Conservation (phyloP, 2,329 filamentous ascomycete species). For the Penicillium sp. region DNA sequence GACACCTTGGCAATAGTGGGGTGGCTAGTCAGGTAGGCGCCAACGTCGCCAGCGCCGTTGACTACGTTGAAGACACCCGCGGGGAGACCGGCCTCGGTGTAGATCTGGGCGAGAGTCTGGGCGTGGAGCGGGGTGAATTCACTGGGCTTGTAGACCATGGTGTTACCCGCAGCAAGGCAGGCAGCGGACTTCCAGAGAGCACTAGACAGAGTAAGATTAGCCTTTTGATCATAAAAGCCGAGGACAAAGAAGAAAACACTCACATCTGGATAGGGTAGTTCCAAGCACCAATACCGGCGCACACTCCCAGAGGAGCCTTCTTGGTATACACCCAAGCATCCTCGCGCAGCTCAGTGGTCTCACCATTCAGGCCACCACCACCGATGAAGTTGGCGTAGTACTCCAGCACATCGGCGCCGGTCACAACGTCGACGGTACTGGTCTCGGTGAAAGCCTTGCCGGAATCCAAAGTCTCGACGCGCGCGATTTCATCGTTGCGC, state of each 20-base stretch:
- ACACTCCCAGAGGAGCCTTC: constrained; percentile 79
- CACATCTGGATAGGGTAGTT: constrained; percentile 87
- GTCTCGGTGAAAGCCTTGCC: constrained; percentile 86
- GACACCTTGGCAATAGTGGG: constrained; percentile 76
- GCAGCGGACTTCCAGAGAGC: constrained; percentile 87
- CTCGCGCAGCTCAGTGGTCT: constrained; percentile 69
- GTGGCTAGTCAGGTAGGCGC: constrained; percentile 71
- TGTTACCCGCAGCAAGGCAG: constrained; percentile 81
- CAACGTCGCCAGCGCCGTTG: constrained; percentile 75
- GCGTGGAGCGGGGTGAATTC: constrained; percentile 85
- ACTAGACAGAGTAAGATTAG: constrained; percentile 25
- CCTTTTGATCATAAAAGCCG: not conserved
- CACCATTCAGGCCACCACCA: constrained; percentile 74
- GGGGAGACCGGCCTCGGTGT: constrained; percentile 74
- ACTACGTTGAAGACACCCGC: constrained; percentile 84
- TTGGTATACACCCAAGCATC: constrained; percentile 81
- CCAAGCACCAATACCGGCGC: constrained; percentile 85
- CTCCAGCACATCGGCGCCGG: constrained; percentile 80
- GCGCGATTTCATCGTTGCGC: constrained; percentile 76
- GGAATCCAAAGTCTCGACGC: constrained; percentile 78
- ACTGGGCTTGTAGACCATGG: constrained; percentile 87
- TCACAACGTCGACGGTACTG: constrained; percentile 76
- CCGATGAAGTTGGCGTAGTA: constrained; percentile 81
- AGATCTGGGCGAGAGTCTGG: constrained; percentile 71
- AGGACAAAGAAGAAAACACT: constrained; percentile 9